Percentiles rank a stretch among this genome's conserved stretches.
These are phyloP conservation scores for Penicillium verrucosum DNA, from an alignment of 2,329 filamentous ascomycete genomes.

Conservation along the genomic window DNA sequence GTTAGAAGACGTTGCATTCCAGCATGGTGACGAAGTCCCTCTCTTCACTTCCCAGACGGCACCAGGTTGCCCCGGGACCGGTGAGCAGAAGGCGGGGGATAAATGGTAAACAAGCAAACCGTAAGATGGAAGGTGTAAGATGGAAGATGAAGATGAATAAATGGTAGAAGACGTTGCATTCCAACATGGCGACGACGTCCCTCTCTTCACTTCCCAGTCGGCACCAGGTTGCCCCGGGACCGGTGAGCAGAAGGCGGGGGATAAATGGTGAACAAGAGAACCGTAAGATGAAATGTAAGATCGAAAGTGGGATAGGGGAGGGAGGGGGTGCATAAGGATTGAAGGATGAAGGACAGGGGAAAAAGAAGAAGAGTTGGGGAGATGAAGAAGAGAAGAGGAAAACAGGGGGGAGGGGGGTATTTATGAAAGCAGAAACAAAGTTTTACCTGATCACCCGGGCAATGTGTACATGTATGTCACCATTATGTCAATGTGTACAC, in stretches of 20 bases:
- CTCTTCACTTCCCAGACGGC: neutral
- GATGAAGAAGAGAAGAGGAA: constrained; percentile 6
- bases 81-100: neutral
- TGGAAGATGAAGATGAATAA: neutral
- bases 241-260: neutral
- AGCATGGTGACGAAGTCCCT: neutral
- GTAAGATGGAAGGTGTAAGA: neutral
- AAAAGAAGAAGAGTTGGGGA: neutral
- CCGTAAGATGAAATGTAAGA: neutral
- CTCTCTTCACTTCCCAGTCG: neutral
- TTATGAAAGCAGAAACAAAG: neutral
- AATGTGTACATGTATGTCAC: neutral
- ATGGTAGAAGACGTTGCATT: neutral
- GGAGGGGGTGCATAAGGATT: neutral
- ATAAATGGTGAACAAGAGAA: neutral
- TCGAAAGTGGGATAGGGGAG: neutral
- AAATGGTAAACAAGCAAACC: neutral
- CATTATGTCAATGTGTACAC: neutral
- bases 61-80: neutral
- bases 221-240: neutral
- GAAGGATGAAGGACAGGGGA: neutral
- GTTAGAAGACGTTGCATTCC: neutral
- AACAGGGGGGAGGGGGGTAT: neutral
- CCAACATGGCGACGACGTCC: neutral
- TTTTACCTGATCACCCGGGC: neutral